Base-by-base conservation (phyloP, 345 rosid genomes). In the Boechera retrofracta region DNA sequence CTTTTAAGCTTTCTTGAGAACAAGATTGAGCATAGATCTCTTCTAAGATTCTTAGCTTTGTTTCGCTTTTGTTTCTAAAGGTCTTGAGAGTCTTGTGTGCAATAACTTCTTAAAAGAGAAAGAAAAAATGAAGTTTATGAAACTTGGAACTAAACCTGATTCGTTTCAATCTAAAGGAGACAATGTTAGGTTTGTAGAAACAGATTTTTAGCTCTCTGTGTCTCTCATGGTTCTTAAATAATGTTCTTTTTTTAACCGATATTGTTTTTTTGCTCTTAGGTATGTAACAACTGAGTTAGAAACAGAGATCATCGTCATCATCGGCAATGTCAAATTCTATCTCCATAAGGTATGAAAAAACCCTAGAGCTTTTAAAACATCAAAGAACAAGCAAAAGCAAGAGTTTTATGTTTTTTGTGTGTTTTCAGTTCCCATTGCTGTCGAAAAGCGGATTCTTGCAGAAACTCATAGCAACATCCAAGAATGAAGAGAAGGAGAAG, bases 81-180 rank as follows among this genome's bases (percentile, higher is more conserved):
- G 32, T 65, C 72, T 66, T 75, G 4, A 47, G 21, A 42, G 12
- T 64, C 5, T 42, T 74, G 53, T 11, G 55, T 5, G n/a, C 32
- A 72, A 31, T 6, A 41, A 41, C 28, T 65, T 38, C 52, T 48
- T 8, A 28, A 48, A 28, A 28, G 29, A 28, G 29, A 28, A 2
- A 8, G 33, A 48, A 82, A 85, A 86, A 54, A 91, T 91, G 96
- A 91, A 91, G 88, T 88, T 88, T 81, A 91, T 91, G 96, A 91
- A 91, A 85, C 93, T 91, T 84, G 96, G 96, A 74, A 88, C 91
- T 52, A 91, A 91, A 84, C 88, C 93, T 28, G 93, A 91, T 74
- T 82, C 84, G 3, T 85, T 86, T 83, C 91, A 85, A 71, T 69
- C 91, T 31, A 83, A 87, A 59, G 91, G 83, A 42, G 90, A 85